A percentile compares a stretch with the other conserved stretches of the same genome.
phyloP scores from a whole-genome alignment of 2,329 filamentous ascomycete genomes.

The Dothideomycetidae sp. region DNA sequence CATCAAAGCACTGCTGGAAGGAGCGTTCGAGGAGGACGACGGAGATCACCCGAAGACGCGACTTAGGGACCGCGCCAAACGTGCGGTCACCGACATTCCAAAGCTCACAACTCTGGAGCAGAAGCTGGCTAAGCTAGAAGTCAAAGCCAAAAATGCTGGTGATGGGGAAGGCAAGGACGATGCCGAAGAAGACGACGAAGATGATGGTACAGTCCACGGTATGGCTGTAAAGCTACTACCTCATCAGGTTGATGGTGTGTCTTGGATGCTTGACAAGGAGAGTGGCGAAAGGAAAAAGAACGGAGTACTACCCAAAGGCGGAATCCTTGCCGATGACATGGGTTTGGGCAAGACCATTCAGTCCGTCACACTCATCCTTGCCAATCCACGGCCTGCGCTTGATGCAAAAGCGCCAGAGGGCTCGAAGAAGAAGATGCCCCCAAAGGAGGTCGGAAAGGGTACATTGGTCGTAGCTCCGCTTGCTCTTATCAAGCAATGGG shows the following conservation, averaged over 20 bases:
- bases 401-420: slow-evolving; percentile 38
- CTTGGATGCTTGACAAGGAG: slow-evolving; percentile 92
- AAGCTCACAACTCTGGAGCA: slow-evolving; percentile 19
- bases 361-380: slow-evolving; percentile 75
- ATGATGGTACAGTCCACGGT: slow-evolving; percentile 57
- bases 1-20: slow-evolving; percentile 69
- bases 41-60: slow-evolving; percentile 39
- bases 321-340: slow-evolving; percentile 95
- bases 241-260: slow-evolving; percentile 85
- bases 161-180: slow-evolving; percentile 35
- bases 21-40: slow-evolving; percentile 62
- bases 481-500: slow-evolving; percentile 94
- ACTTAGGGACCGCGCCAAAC: slow-evolving; percentile 32
- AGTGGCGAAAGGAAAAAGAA: slow-evolving; percentile 72
- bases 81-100: slow-evolving; percentile 17
- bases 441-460: slow-evolving; percentile 52
- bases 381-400: slow-evolving; percentile 49
- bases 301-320: slow-evolving; percentile 67
- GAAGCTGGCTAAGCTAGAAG: slow-evolving; percentile 27
- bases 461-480: slow-evolving; percentile 88
- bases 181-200: slow-evolving; percentile 34
- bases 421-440: slow-evolving; percentile 51
- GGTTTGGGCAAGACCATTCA: slow-evolving; percentile 93
- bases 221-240: slow-evolving; percentile 78
- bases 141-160: slow-evolving; percentile 30